Conservation (phyloP, 768 basidiomycete species). For the Paxillus involutus region DNA sequence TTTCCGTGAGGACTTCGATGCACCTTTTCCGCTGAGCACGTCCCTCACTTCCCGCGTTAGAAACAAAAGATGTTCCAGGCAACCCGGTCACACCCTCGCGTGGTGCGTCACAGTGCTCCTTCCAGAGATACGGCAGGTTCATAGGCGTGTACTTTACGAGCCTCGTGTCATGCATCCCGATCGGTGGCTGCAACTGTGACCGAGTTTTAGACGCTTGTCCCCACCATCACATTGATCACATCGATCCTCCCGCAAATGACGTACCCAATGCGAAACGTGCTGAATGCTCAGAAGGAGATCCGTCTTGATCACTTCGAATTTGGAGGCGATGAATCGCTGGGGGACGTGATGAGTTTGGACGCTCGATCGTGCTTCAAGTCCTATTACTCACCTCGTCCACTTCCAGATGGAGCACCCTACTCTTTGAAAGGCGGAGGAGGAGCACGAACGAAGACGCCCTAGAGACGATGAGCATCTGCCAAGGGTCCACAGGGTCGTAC, state of each 20-base stretch:
- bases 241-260: not conserved
- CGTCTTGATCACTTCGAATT: conserved; percentile 21
- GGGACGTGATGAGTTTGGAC: not conserved
- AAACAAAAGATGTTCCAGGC: not conserved
- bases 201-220: conserved; percentile 2
- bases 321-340: conserved; percentile 14
- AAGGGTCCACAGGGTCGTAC: not conserved
- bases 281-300: conserved; percentile 6
- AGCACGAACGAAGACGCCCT: conserved; percentile 19
- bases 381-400: conserved; percentile 21
- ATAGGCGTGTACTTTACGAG: conserved; percentile 17
- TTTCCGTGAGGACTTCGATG: conserved; percentile 20
- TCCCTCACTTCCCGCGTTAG: not conserved
- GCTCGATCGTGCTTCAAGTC: not conserved
- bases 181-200: conserved; percentile 12
- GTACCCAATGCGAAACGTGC: conserved; percentile 17
- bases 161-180: conserved; percentile 14
- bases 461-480: conserved; percentile 22
- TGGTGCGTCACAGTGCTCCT: conserved; percentile 2
- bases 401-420: conserved; percentile 21
- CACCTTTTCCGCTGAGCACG: conserved; percentile 13
- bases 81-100: not conserved
- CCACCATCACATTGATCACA: too few relatives aligned
- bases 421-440: conserved; percentile 16
- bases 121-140: conserved; percentile 16